phyloP scores from a whole-genome alignment of 2,329 filamentous ascomycete genomes.

The Nemania abortiva region DNA sequence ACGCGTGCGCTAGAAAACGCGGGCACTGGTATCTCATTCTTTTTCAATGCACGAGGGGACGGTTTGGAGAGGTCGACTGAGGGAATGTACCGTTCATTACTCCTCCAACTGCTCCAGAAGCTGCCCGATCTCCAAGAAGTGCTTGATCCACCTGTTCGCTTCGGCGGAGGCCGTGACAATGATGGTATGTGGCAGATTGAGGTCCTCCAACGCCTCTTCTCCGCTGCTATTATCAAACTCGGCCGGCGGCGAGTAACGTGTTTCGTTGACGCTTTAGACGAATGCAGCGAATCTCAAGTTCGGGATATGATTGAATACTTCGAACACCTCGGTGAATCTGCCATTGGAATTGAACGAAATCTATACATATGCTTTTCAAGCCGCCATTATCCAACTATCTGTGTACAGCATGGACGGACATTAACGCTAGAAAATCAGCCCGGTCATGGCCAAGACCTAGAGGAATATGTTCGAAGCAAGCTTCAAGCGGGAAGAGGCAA shows the following conservation, averaged over 20 bases:
- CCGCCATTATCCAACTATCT: slow-evolving; percentile 50
- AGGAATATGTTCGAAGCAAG: slow-evolving; percentile 33
- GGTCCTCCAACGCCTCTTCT: slow-evolving; percentile 28
- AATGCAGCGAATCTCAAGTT: slow-evolving; percentile 59
- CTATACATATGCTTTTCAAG: slow-evolving; percentile 61
- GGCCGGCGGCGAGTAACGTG: slow-evolving; percentile 29
- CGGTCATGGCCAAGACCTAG: slow-evolving; percentile 30
- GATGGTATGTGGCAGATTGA: slow-evolving; percentile 16
- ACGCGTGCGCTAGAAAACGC: slow-evolving; percentile 36
- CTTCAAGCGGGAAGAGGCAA: slow-evolving; percentile 28
- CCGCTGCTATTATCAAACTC: slow-evolving; percentile 36
- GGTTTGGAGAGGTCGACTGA: slow-evolving; percentile 58
- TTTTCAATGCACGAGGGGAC: slow-evolving; percentile 62
- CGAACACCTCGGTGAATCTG: slow-evolving; percentile 52
- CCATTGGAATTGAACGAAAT: slow-evolving; percentile 19
- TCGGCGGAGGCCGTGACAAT: neutral
- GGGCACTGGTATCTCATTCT: slow-evolving; percentile 53
- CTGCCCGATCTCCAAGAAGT: slow-evolving; percentile 52
- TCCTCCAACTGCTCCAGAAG: slow-evolving; percentile 59
- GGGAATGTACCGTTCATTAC: slow-evolving; percentile 64
- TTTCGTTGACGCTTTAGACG: slow-evolving; percentile 58
- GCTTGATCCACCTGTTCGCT: slow-evolving; percentile 6
- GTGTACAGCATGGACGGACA: slow-evolving; percentile 41
- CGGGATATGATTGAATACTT: slow-evolving; percentile 60
- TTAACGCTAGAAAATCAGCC: slow-evolving; percentile 34